Base-by-base conservation (phyloP, 75 land plant species). In the Adiantum capillusveneris region DNA sequence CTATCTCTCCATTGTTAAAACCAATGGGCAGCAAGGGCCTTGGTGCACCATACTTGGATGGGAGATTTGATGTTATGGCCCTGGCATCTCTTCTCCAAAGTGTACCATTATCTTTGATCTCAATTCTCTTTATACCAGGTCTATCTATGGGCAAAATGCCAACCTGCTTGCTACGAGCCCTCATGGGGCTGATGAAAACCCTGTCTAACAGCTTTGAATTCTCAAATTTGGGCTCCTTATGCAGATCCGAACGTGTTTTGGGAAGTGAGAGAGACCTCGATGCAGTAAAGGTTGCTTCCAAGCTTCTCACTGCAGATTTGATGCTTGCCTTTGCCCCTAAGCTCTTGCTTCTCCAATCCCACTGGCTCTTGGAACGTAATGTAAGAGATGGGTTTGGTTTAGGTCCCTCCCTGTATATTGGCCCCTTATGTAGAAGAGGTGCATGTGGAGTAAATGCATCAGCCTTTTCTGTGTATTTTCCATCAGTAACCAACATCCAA, bases 301-400 rank as follows among this genome's bases (percentile, higher is more conserved):
- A 17, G 17, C 14, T 46, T 14, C 17, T 46, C 17, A 46, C 49
- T n/a, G 49, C 49, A n/a, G 49, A 46, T 46, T 20, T 46, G 3
- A 46, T 17, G 14, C 14, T 46, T 5, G 49, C 49, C 17, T 20
- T 46, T n/a, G 49, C 49, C n/a, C 49, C 21, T 17, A 46, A 7
- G 49, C 49, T 46, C 17, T 46, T 46, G 14, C 49, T 46, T 46
- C 49, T 46, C 49, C 49, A 46, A 46, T 46, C 49, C 37, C 9
- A 5, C 37, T 34, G 37, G 37, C 37, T 9, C 9, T 34, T 34
- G 37, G 37, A 34, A 9, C 37, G 7, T 5, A 34, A 9, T 9
- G 37, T 3, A 34, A 34, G 3, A 9, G 37, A 34, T 34, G 3
- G 37, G 37, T 34, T 9, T 5, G 37, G 37, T 34, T 34, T 34